Evolutionary conservation across 2,329 filamentous ascomycete species (phyloP).

Genomic region (Beauveria australis): DNA sequence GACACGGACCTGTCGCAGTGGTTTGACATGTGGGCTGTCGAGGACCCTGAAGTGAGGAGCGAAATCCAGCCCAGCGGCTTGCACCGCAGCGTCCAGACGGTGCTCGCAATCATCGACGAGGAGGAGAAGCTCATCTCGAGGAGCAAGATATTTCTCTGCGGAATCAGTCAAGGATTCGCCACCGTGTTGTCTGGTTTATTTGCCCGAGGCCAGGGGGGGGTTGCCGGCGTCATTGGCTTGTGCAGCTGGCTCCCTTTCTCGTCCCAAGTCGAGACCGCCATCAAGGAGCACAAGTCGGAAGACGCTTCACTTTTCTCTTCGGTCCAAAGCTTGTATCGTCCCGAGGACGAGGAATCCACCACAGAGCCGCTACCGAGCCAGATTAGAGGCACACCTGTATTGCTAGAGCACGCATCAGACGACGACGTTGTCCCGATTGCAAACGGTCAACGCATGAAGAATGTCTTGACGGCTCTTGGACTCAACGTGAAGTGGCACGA

Average conservation of each 20-base stretch:
- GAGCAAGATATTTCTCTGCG: background rate
- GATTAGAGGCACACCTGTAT: background rate
- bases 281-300: background rate
- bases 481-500: background rate
- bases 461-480: background rate
- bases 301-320: background rate
- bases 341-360: background rate
- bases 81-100: background rate
- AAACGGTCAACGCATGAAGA: background rate
- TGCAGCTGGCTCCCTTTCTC: conserved; percentile 4
- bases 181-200: background rate
- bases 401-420: background rate
- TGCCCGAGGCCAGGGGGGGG: background rate
- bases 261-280: background rate
- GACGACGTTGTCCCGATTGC: background rate
- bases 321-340: background rate
- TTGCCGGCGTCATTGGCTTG: background rate
- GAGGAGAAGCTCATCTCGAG: background rate
- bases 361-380: background rate
- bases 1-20: background rate
- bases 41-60: background rate
- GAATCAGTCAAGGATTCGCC: conserved; percentile 3
- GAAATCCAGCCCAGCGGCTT: background rate
- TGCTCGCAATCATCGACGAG: background rate
- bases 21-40: conserved; percentile 3